Evolutionary conservation across 2,329 filamentous ascomycete species (phyloP), one percentile per base, ranked within the genome.

Genomic region (Pseudogymnoascus sp.): DNA sequence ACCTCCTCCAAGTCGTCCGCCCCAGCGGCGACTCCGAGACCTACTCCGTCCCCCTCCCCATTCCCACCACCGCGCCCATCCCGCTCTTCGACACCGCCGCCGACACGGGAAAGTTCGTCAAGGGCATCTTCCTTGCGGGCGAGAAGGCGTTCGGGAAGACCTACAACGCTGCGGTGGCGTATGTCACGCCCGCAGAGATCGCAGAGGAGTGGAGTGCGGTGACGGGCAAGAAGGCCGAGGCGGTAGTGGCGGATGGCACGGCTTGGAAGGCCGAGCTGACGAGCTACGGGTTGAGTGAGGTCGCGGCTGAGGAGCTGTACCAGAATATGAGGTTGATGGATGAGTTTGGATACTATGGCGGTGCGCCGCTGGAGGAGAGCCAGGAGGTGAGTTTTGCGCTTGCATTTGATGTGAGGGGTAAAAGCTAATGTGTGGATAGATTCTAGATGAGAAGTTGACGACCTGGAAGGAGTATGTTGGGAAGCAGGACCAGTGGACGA

Each of bases 311-410:
- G 64, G 83, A 85, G 70, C 64, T 84, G 69, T 72, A 80, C 35
- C 78, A 85, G 71, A 85, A 83, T 65, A 78, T 83, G 71, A 72
- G 78, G 42, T 74, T 85, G 57, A 71, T 85, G 64, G 75, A 79
- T 62, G 76, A 80, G 21, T 80, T 76, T 31, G 82, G 82, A 0
- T 85, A 85, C 67, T 85, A 78, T 68, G 78, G 77, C 4, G 79
- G 80, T 9, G 78, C 66, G 57, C 67, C 69, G 40, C 71, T 81
- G 53, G 73, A 78, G 2, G 74, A 75, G 65, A 77, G 74, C 64
- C 75, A 73, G 26, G 66, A 65, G 59, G 31, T 60, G 53, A 38
- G 53, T 33, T 33, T 13, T 26, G 6, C 10, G 53, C 28, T 38
- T 33, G 6, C 3, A 36, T 9, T 8, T 21, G 28, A 38, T 21